Evolutionary conservation across 495 filamentous ascomycete species (phyloP), one percentile per base, ranked within the genome.

Genomic region (Daldinia childiae): DNA sequence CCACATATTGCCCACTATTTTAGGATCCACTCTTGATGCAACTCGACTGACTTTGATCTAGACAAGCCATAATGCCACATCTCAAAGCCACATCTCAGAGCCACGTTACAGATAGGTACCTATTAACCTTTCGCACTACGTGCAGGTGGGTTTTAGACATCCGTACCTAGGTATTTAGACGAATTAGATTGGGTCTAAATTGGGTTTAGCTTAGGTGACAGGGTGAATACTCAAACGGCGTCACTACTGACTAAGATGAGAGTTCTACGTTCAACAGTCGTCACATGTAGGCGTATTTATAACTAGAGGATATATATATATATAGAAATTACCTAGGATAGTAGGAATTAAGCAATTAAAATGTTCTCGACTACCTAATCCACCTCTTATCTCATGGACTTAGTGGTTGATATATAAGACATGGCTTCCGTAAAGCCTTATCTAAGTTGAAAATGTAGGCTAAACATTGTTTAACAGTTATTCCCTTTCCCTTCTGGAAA

Each of bases 1-100:
- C 71, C 66, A 48, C 43, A 19, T 19, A 24, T 3, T 8, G 12
- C 9, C 43, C 43, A 48, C 43, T 45, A 1, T 48, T 24, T 24
- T 9, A 4, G 19, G 43, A 24, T 14, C 43, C 43, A 73, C 58
- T 32, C 32, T 60, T 17, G 32, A 51, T 58, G 17, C 19, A 19
- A 27, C 51, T 52, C 26, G 30, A 12, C 6, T n/a, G 4, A 0
- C 15, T 21, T 21, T 57, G 54, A 57, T 57, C 54, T 57, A 36
- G 9, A 17, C 15, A 57, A 57, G 54, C 54, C 54, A 57, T 30
- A 36, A 57, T 19, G 29, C 54, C 30, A 34, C 54, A 30, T 54
- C 26, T 54, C 26, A 30, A 8, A 27, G 51, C 51, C 51, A 54
- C 51, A 8, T 54, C n/a, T n/a, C n/a, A n/a, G n/a, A n/a, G n/a